Evolutionary conservation across 2,329 filamentous ascomycete species (phyloP).

Genomic region (Neopestalotiopsis sp.): DNA sequence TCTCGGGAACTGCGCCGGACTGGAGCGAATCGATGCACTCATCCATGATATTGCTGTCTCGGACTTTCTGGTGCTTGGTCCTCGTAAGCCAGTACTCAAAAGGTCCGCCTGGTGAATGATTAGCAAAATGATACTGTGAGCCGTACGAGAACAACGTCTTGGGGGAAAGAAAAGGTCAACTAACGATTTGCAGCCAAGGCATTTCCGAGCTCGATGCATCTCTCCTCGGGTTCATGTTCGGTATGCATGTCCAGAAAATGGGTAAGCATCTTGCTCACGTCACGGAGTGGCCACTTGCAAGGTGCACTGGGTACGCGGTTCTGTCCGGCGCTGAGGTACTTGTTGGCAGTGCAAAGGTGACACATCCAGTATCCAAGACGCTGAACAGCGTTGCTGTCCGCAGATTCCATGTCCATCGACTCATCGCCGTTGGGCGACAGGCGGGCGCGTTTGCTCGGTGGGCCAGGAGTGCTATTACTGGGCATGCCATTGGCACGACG

Average conservation of each 20-base stretch:
- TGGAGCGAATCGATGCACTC: constrained; percentile 41
- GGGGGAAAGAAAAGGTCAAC: constrained; percentile 23
- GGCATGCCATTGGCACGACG: neutral
- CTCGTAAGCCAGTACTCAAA: constrained; percentile 54
- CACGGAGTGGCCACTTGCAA: constrained; percentile 52
- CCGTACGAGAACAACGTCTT: neutral
- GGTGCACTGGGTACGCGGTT: constrained; percentile 48
- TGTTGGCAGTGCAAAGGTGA: constrained; percentile 47
- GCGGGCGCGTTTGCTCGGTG: constrained; percentile 16
- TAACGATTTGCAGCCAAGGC: constrained; percentile 47
- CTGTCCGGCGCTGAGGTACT: constrained; percentile 45
- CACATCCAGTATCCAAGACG: constrained; percentile 54
- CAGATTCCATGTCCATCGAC: constrained; percentile 20
- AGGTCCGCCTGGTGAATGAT: constrained; percentile 39
- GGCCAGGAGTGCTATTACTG: neutral
- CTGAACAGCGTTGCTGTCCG: constrained; percentile 33
- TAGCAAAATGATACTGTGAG: neutral
- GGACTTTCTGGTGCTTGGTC: constrained; percentile 43
- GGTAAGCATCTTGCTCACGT: constrained; percentile 51
- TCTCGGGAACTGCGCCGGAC: constrained; percentile 40
- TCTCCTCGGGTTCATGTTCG: constrained; percentile 47
- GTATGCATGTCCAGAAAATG: constrained; percentile 52
- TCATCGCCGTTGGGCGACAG: constrained; percentile 21
- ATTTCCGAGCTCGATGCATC: constrained; percentile 47
- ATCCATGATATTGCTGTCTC: constrained; percentile 39